Percentiles rank a stretch among this genome's conserved stretches.
These are phyloP conservation scores for Alternaria rosae DNA, from an alignment of 2,329 filamentous ascomycete genomes.

Conservation along the genomic window DNA sequence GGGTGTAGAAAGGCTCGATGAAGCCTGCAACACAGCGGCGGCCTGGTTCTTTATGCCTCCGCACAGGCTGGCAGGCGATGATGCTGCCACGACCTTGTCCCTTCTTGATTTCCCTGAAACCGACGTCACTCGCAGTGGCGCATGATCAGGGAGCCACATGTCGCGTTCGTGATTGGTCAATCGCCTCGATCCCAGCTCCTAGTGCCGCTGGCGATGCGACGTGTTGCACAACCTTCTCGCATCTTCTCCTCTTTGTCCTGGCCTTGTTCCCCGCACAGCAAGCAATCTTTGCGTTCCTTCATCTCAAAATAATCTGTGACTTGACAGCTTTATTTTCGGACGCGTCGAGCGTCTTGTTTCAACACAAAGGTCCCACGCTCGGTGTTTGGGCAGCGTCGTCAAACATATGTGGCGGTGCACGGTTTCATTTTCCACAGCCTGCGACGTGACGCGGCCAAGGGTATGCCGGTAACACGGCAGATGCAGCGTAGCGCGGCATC, in stretches of 20 bases:
- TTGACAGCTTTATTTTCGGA: slow-evolving; percentile 5
- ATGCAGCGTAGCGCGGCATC: background rate
- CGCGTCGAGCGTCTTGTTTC: slow-evolving; percentile 6
- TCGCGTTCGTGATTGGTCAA: slow-evolving; percentile 21
- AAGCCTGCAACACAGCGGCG: background rate
- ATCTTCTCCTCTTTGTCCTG: slow-evolving; percentile 9
- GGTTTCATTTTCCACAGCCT: slow-evolving; percentile 11
- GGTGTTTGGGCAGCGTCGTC: slow-evolving; percentile 7
- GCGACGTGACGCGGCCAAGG: slow-evolving; percentile 21
- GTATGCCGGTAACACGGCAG: slow-evolving; percentile 21
- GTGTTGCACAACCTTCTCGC: slow-evolving; percentile 12
- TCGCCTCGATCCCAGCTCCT: background rate
- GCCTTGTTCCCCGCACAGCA: background rate
- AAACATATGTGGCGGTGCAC: slow-evolving; percentile 28
- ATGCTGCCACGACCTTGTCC: slow-evolving; percentile 26
- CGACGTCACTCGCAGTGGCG: slow-evolving; percentile 24
- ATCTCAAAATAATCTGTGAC: slow-evolving; percentile 3
- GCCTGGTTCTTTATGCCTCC: slow-evolving; percentile 27
- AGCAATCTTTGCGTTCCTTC: background rate
- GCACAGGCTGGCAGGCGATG: slow-evolving; percentile 19
- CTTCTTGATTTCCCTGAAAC: slow-evolving; percentile 11
- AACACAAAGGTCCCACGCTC: background rate
- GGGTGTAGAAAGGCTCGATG: background rate
- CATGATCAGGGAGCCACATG: slow-evolving; percentile 14
- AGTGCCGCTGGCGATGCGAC: slow-evolving; percentile 17